Evolutionary conservation across 2,329 filamentous ascomycete species (phyloP).

Genomic region (Proliferodiscus dingleyae): DNA sequence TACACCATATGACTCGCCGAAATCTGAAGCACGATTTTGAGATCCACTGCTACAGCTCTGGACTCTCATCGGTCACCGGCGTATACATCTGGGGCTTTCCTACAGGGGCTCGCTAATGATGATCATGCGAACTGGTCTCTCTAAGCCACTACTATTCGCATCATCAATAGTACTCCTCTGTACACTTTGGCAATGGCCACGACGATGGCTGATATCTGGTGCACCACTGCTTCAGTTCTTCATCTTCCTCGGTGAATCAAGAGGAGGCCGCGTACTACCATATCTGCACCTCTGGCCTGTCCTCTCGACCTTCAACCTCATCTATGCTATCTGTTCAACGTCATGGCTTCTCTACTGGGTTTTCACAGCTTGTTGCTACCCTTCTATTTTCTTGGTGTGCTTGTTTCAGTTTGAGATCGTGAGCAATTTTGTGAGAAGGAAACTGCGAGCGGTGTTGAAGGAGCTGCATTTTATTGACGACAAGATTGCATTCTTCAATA

Average conservation of each 20-base stretch:
- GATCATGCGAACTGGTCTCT: neutral
- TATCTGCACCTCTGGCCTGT: constrained; percentile 43
- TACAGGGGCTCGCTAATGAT: neutral
- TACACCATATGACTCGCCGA: no score
- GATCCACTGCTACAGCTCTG: no score
- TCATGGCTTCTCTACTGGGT: constrained; percentile 47
- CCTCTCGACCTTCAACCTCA: constrained; percentile 41
- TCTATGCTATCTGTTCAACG: constrained; percentile 43
- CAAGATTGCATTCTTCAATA: constrained; percentile 39
- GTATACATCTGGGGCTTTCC: no score
- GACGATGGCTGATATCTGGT: constrained; percentile 38
- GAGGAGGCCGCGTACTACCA: constrained; percentile 37
- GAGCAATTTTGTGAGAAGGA: constrained; percentile 26
- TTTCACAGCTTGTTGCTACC: constrained; percentile 39
- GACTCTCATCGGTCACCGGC: no score
- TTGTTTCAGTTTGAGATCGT: constrained; percentile 39
- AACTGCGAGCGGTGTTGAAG: constrained; percentile 31
- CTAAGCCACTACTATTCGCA: constrained; percentile 13
- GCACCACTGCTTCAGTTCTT: constrained; percentile 33
- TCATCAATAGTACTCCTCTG: constrained; percentile 10
- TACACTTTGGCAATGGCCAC: constrained; percentile 26
- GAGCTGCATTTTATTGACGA: constrained; percentile 47
- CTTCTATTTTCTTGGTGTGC: constrained; percentile 37
- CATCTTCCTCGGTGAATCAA: constrained; percentile 33
- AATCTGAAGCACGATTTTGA: no score